A percentile compares a stretch with the other conserved stretches of the same genome.
Evolutionary conservation across 2,329 filamentous ascomycete genomes (phyloP).

Genomic region (Claviceps sp.): DNA sequence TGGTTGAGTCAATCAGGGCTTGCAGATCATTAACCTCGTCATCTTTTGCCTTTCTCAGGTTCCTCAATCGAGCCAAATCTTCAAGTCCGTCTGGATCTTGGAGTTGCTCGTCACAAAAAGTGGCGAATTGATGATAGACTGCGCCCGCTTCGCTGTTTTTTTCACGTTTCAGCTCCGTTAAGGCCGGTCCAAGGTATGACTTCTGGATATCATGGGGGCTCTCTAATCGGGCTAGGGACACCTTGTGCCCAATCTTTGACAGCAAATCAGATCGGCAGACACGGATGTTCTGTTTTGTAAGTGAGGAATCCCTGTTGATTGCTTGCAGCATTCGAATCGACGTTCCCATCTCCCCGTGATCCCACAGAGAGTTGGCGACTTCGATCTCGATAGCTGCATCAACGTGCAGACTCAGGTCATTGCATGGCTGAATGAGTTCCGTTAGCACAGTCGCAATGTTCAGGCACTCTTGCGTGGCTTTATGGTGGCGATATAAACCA

Average conservation of each 20-base stretch:
- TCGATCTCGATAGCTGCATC: constrained; percentile 70
- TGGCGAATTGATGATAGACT: constrained; percentile 89
- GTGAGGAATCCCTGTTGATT: constrained; percentile 44
- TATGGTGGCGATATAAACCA: constrained; percentile 63
- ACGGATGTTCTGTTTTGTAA: constrained; percentile 55
- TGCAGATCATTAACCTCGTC: constrained; percentile 68
- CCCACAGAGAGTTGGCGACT: constrained; percentile 82
- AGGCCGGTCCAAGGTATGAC: constrained; percentile 71
- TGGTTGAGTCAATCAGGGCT: constrained; percentile 37
- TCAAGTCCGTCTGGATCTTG: constrained; percentile 75
- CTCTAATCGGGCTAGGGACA: constrained; percentile 80
- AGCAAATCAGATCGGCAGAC: constrained; percentile 68
- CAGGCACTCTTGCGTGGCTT: constrained; percentile 72
- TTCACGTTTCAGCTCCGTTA: constrained; percentile 63
- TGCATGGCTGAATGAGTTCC: constrained; percentile 58
- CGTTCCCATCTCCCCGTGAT: constrained; percentile 76
- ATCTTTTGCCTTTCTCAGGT: constrained; percentile 65
- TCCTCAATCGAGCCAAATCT: constrained; percentile 70
- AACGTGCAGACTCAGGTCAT: constrained; percentile 58
- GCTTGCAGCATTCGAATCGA: constrained; percentile 82
- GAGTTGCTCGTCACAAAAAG: constrained; percentile 88
- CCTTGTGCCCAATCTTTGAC: constrained; percentile 75
- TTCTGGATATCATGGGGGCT: constrained; percentile 84
- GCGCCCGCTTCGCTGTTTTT: constrained; percentile 61
- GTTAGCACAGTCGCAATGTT: constrained; percentile 76